phyloP scores from a whole-genome alignment of 176 grass and related monocot genomes.

The Saccharum spontaneum region DNA sequence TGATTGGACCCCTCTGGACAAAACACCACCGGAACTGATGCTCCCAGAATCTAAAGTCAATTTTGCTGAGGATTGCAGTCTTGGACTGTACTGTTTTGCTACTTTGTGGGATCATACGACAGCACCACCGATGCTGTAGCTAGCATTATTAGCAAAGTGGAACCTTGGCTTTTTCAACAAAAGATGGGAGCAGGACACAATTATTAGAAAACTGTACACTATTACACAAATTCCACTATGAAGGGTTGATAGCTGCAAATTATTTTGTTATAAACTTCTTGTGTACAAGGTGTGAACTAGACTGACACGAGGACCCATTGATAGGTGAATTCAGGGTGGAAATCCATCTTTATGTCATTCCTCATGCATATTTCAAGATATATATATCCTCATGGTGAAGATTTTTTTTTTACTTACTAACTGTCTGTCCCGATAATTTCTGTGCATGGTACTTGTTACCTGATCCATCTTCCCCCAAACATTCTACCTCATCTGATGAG shows the following conservation, averaged over 20 bases:
- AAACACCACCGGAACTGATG: conserved; percentile 40
- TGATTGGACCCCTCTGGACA: conserved; percentile 46
- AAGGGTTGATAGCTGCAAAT: not conserved
- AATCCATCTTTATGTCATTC: conserved; percentile 3
- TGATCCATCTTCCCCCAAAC: conserved; percentile 17
- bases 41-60: conserved; percentile 35
- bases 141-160: conserved; percentile 20
- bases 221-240: not conserved
- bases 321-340: not conserved
- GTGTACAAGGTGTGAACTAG: not conserved
- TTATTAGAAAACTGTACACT: not conserved
- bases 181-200: not conserved
- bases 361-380: not conserved
- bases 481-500: not conserved
- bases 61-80: conserved; percentile 26
- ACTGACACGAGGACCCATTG: not conserved
- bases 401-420: not conserved
- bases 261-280: not conserved
- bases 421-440: not conserved
- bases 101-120: conserved; percentile 18
- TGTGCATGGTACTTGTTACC: not conserved
- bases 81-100: conserved; percentile 30
- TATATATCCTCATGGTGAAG: not conserved
- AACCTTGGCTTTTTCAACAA: not conserved
- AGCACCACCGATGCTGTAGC: conserved; percentile 1